Evolutionary conservation across 371 early-diverging fungal species (phyloP).

Genomic region (Apophysomyces elegans): DNA sequence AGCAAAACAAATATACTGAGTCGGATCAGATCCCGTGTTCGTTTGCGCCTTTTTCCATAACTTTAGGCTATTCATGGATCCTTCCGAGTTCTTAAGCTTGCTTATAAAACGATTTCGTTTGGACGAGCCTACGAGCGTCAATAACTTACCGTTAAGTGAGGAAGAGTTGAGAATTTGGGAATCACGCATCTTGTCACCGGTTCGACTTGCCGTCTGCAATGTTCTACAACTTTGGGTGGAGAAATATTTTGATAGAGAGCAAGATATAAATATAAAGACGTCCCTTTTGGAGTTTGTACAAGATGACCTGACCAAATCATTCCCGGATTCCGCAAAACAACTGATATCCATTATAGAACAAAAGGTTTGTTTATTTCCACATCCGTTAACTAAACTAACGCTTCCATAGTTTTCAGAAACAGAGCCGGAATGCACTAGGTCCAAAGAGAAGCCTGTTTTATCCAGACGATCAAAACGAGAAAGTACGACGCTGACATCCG

Average conservation of each 20-base stretch:
- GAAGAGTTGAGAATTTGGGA: slow-evolving; percentile 78
- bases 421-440: neutral
- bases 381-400: neutral
- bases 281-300: slow-evolving; percentile 30
- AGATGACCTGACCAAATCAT: slow-evolving; percentile 33
- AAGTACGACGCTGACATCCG: neutral
- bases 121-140: slow-evolving; percentile 58
- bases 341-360: slow-evolving; percentile 41
- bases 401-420: neutral
- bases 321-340: slow-evolving; percentile 47
- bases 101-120: slow-evolving; percentile 77
- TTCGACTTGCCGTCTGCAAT: slow-evolving; percentile 87
- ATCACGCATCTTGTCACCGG: slow-evolving; percentile 81
- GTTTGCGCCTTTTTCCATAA: slow-evolving; percentile 87
- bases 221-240: slow-evolving; percentile 93
- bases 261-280: slow-evolving; percentile 46
- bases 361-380: slow-evolving; percentile 27
- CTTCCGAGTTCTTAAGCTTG: slow-evolving; percentile 68
- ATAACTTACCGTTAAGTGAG: slow-evolving; percentile 61
- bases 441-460: neutral
- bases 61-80: slow-evolving; percentile 83
- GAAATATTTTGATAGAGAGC: slow-evolving; percentile 70
- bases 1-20: neutral
- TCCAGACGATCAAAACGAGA: neutral
- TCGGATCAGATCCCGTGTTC: slow-evolving; percentile 70